Percentiles rank a stretch among this genome's conserved stretches.
These are phyloP conservation scores for Leccinum longicurvipes DNA, from an alignment of 768 basidiomycete genomes.

Conservation along the genomic window DNA sequence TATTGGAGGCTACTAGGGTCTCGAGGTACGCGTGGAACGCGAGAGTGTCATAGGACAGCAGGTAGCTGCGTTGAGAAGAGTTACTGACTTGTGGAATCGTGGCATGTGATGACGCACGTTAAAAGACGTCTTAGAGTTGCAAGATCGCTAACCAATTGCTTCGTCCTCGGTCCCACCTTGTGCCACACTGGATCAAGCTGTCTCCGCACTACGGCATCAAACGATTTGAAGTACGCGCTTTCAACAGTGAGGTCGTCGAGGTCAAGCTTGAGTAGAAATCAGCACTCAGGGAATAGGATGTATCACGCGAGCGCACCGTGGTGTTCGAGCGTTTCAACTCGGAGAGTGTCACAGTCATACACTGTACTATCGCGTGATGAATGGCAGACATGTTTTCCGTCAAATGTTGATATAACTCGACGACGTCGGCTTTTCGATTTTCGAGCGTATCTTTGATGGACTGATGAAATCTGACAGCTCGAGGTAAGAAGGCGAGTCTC, in stretches of 20 bases:
- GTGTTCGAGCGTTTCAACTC: slow-evolving; percentile 90
- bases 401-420: slow-evolving; percentile 86
- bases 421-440: slow-evolving; percentile 82
- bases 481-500: background rate
- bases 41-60: slow-evolving; percentile 87
- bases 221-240: slow-evolving; percentile 91
- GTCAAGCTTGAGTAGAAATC: slow-evolving; percentile 61
- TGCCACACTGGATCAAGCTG: slow-evolving; percentile 97
- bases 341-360: slow-evolving; percentile 85
- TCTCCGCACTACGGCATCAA: slow-evolving; percentile 82
- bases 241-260: slow-evolving; percentile 91
- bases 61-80: slow-evolving; percentile 39
- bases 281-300: background rate
- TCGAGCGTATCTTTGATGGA: slow-evolving; percentile 80
- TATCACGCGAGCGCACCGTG: slow-evolving; percentile 38
- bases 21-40: slow-evolving; percentile 92
- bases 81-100: background rate
- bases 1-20: slow-evolving; percentile 69
- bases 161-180: slow-evolving; percentile 89
- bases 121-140: slow-evolving; percentile 81
- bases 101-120: slow-evolving; percentile 45
- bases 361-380: slow-evolving; percentile 87
- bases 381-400: slow-evolving; percentile 89
- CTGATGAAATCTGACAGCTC: slow-evolving; percentile 73
- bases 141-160: slow-evolving; percentile 87